Evolutionary conservation across 805 yeast genomes (phyloP).

Genomic region (Myxozyma sirexii): DNA sequence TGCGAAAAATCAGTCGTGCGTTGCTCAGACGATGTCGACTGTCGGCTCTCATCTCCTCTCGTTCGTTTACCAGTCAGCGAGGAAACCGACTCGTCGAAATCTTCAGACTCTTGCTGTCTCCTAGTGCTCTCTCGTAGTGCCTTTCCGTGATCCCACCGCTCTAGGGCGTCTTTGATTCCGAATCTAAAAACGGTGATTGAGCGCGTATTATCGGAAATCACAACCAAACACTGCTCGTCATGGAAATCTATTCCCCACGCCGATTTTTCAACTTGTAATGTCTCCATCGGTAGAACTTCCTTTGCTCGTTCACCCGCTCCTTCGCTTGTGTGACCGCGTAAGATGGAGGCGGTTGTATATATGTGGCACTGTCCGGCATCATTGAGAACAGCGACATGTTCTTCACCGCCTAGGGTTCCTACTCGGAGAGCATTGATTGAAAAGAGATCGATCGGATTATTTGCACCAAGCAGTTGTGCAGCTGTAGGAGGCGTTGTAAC

Average conservation of each 20-base stretch:
- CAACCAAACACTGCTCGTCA: constrained; percentile 23
- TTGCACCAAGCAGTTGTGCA: constrained; percentile 27
- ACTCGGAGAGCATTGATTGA: constrained; percentile 24
- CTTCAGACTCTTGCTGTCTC: constrained; percentile 1
- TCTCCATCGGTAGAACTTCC: constrained; percentile 16
- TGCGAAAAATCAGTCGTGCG: constrained; percentile 7
- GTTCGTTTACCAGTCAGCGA: background rate
- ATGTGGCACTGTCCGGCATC: constrained; percentile 29
- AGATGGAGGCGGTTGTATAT: constrained; percentile 18
- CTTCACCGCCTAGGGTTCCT: constrained; percentile 28
- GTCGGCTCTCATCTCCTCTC: background rate
- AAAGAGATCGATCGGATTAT: constrained; percentile 24
- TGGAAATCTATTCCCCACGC: constrained; percentile 32
- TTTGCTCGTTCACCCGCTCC: constrained; percentile 10
- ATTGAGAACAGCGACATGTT: constrained; percentile 26
- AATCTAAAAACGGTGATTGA: constrained; percentile 26
- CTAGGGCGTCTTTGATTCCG: constrained; percentile 13
- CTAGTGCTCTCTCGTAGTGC: constrained; percentile 1
- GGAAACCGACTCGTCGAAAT: background rate
- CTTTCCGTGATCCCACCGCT: constrained; percentile 8
- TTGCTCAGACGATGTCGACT: constrained; percentile 1
- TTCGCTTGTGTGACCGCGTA: constrained; percentile 5
- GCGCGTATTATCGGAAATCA: constrained; percentile 25
- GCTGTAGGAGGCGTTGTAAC: constrained; percentile 21
- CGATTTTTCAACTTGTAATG: constrained; percentile 25